These are phyloP conservation scores for Nymphaea thermarum DNA, from an alignment of 164 flowering plant genomes.

Conservation along the genomic window DNA sequence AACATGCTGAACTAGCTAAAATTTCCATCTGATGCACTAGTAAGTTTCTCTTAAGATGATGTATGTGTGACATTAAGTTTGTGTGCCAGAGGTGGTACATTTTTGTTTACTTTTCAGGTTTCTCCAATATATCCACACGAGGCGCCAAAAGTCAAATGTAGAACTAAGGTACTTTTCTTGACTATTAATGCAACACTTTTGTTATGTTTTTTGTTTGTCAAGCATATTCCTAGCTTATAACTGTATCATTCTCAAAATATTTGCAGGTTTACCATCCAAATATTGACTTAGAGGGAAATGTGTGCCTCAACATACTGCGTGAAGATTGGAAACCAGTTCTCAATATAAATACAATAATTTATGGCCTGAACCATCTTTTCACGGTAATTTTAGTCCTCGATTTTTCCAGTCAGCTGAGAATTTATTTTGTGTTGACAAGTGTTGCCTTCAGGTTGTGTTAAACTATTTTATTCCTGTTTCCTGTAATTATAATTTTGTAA, in stretches of 20 bases:
- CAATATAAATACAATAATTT: slow-evolving; percentile 56
- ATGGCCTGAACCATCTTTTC: slow-evolving; percentile 63
- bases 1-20: too few relatives aligned
- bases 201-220: neutral
- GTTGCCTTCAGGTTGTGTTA: too few relatives aligned
- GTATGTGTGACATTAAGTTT: neutral
- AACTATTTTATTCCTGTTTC: too few relatives aligned
- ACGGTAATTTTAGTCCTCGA: slow-evolving; percentile 26
- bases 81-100: slow-evolving; percentile 42
- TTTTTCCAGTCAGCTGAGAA: too few relatives aligned
- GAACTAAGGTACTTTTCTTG: slow-evolving; percentile 45
- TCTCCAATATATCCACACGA: slow-evolving; percentile 68
- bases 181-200: neutral
- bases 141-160: slow-evolving; percentile 77
- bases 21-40: too few relatives aligned
- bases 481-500: too few relatives aligned
- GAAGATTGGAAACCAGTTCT: slow-evolving; percentile 89
- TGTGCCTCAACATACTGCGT: slow-evolving; percentile 71
- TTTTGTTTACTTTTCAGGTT: slow-evolving; percentile 52
- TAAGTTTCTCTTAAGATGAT: too few relatives aligned
- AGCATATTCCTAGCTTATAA: neutral
- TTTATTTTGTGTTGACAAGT: too few relatives aligned
- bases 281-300: slow-evolving; percentile 76
- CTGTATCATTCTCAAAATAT: neutral
- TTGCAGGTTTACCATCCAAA: slow-evolving; percentile 78